Evolutionary conservation across 345 rosid genomes (phyloP).

Genomic region (Orychophragmus violaceus): DNA sequence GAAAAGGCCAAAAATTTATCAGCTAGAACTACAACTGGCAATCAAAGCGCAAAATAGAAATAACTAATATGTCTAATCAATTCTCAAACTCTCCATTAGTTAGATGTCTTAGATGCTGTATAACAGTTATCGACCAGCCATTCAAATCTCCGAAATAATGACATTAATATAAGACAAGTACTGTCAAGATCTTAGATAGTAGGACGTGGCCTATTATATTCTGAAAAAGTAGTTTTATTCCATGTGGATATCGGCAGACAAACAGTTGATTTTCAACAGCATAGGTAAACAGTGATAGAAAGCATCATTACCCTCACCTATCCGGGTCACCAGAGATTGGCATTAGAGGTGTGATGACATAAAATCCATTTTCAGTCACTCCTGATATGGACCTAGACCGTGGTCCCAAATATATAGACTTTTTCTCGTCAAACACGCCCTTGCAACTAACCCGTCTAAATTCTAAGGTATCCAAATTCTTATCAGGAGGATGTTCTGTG

Average conservation of each 20-base stretch:
- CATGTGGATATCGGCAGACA: too few relatives aligned
- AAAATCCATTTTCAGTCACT: constrained; percentile 84
- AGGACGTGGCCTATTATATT: background rate
- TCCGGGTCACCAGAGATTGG: constrained; percentile 53
- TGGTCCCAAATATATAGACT: constrained; percentile 76
- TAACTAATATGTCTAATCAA: background rate
- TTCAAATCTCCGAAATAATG: background rate
- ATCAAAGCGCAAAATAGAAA: background rate
- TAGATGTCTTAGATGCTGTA: background rate
- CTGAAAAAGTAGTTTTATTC: too few relatives aligned
- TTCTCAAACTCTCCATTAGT: background rate
- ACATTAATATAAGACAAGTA: background rate
- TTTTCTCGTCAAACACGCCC: constrained; percentile 66
- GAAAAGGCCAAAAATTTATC: background rate
- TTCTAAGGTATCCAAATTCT: constrained; percentile 48
- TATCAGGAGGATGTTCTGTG: constrained; percentile 36
- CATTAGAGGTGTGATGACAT: constrained; percentile 71
- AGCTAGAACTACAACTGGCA: background rate
- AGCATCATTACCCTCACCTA: constrained; percentile 47
- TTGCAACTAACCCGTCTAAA: constrained; percentile 65
- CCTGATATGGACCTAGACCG: constrained; percentile 93
- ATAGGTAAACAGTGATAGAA: background rate
- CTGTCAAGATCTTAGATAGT: background rate
- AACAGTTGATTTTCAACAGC: background rate
- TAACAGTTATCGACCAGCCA: background rate